These are phyloP conservation scores for Silene vulgaris DNA, from an alignment of 179 eudicot species.

Conservation along the genomic window DNA sequence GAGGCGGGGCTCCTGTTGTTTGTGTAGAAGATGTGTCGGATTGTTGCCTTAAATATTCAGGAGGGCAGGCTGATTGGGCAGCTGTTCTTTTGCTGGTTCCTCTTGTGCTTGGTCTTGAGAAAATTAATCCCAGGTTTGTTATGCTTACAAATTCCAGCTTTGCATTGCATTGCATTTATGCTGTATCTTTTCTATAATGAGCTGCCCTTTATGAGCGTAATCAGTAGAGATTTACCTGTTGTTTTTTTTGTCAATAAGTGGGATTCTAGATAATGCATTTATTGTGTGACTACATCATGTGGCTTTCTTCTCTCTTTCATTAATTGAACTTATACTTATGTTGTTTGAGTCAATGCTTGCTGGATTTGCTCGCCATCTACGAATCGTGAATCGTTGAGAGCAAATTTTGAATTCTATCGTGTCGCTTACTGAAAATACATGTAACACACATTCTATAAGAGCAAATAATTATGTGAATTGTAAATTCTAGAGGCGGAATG, in stretches of 20 bases:
- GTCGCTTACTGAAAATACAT: too few species aligned
- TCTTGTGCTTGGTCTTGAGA: conserved; percentile 92
- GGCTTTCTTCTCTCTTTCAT: not conserved
- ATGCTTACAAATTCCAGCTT: not conserved
- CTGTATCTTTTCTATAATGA: not conserved
- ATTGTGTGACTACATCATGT: not conserved
- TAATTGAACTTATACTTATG: not conserved
- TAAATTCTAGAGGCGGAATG: not conserved
- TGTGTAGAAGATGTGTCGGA: conserved; percentile 70
- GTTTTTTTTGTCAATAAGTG: not conserved
- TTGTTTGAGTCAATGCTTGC: not conserved
- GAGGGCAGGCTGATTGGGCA: conserved; percentile 58
- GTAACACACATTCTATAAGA: too few species aligned
- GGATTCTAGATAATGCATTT: not conserved
- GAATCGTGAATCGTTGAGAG: too few species aligned
- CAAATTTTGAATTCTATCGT: too few species aligned
- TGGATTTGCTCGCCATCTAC: too few species aligned
- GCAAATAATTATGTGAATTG: too few species aligned
- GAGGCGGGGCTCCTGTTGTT: conserved; percentile 96
- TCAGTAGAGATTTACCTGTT: not conserved
- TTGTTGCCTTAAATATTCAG: conserved; percentile 56
- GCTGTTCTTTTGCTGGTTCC: conserved; percentile 87
- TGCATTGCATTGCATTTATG: not conserved
- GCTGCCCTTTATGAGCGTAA: not conserved
- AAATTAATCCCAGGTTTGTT: conserved; percentile 80